These are phyloP conservation scores for Camellia lanceoleosa DNA, from an alignment of 148 eudicot genomes.

Conservation along the genomic window DNA sequence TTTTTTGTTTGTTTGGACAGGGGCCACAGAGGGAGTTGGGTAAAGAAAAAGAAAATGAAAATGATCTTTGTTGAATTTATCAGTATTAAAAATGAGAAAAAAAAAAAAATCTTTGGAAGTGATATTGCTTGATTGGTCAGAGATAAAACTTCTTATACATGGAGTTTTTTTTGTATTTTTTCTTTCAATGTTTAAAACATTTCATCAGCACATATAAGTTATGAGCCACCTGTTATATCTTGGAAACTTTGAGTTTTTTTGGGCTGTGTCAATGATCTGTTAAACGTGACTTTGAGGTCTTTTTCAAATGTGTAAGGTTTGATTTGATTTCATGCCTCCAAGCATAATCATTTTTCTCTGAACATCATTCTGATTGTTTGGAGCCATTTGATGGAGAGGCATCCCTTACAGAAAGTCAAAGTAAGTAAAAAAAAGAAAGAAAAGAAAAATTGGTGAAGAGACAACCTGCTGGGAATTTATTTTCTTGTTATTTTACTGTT, in stretches of 20 bases:
- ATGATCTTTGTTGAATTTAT: not conserved
- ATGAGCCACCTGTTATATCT: not conserved
- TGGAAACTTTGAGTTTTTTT: conserved; percentile 5
- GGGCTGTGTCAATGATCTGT: not conserved
- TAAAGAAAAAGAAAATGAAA: not conserved
- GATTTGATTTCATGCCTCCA: conserved; percentile 1
- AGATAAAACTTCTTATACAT: not conserved
- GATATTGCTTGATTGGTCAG: not conserved
- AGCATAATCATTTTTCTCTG: not conserved
- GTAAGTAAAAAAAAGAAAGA: not conserved
- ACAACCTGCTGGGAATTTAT: not conserved
- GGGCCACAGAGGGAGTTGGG: not conserved
- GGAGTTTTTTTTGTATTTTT: not conserved
- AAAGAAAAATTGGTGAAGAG: not conserved
- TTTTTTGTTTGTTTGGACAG: not conserved
- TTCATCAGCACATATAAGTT: not conserved
- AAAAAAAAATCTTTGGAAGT: not conserved
- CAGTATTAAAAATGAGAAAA: not conserved
- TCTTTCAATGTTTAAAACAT: not conserved
- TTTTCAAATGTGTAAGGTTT: not conserved
- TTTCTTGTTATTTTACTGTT: conserved; percentile 8
- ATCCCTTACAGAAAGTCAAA: not conserved
- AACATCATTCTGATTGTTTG: not conserved
- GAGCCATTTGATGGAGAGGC: not conserved
- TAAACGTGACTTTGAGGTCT: too few relatives aligned